Evolutionary conservation across 2,329 filamentous ascomycete genomes (phyloP).

Genomic region (Colletotrichum sansevieriae): DNA sequence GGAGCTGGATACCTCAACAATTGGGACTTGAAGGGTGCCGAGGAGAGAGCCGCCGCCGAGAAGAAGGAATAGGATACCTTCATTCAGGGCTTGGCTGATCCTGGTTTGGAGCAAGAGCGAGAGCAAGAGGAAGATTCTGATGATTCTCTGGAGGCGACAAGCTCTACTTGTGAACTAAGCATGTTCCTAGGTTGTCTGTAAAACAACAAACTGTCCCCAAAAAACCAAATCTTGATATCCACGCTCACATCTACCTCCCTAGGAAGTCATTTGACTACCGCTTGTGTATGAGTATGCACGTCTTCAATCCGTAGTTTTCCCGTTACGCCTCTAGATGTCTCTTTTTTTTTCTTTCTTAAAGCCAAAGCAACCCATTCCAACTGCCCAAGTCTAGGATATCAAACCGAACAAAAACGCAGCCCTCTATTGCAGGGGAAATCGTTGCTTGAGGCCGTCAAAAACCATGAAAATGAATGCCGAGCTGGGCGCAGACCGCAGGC

Average conservation of each 20-base stretch:
- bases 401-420: conserved; percentile 30
- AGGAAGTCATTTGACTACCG: background rate
- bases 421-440: conserved; percentile 65
- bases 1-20: conserved; percentile 76
- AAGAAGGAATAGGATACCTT: conserved; percentile 43
- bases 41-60: conserved; percentile 44
- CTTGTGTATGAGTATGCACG: conserved; percentile 9
- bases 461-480: conserved; percentile 99
- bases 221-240: conserved; percentile 16
- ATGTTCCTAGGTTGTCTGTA: background rate
- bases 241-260: conserved; percentile 3
- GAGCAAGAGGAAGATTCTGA: background rate
- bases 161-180: conserved; percentile 10
- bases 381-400: conserved; percentile 40
- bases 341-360: background rate
- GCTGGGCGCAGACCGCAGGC: conserved; percentile 87
- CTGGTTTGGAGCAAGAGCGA: background rate
- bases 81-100: background rate
- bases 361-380: conserved; percentile 21
- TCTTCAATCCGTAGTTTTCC: conserved; percentile 18
- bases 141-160: too few relatives aligned
- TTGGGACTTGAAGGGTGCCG: conserved; percentile 66
- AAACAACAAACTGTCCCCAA: conserved; percentile 3
- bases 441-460: conserved; percentile 85
- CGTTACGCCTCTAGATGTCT: conserved; percentile 34